These are phyloP conservation scores for Lipomyces anomalus DNA, from an alignment of 805 yeast species.

Conservation along the genomic window DNA sequence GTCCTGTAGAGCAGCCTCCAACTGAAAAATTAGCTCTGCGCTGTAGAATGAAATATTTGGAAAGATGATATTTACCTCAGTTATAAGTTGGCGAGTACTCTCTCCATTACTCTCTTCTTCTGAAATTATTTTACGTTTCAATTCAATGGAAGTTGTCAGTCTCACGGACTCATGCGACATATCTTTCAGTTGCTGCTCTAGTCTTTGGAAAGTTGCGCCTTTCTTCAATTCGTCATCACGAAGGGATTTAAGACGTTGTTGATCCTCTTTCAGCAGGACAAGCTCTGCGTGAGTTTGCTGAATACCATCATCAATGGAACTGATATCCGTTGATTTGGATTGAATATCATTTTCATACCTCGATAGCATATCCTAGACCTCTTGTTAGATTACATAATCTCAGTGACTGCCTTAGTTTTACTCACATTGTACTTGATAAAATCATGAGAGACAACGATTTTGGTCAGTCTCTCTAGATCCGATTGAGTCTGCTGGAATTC, in stretches of 20 bases:
- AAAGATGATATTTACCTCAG: constrained; percentile 36
- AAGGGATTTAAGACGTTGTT: constrained; percentile 46
- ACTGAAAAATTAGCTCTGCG: constrained; percentile 16
- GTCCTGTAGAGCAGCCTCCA: constrained; percentile 1
- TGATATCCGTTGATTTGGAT: constrained; percentile 7
- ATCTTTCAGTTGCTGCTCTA: constrained; percentile 53
- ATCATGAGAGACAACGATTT: constrained; percentile 74
- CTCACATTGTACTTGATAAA: constrained; percentile 42
- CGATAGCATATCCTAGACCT: constrained; percentile 7
- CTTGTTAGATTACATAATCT: not conserved
- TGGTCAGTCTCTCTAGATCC: constrained; percentile 67
- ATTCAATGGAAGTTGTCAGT: constrained; percentile 54
- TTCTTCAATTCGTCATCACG: constrained; percentile 55
- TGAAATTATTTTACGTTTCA: constrained; percentile 49
- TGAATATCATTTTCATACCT: constrained; percentile 9
- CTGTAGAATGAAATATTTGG: no score
- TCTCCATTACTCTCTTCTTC: constrained; percentile 46
- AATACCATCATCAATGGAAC: constrained; percentile 4
- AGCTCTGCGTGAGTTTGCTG: constrained; percentile 42
- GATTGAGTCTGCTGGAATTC: constrained; percentile 83
- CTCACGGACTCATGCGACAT: constrained; percentile 63
- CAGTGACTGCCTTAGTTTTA: not conserved
- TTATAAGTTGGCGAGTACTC: constrained; percentile 34
- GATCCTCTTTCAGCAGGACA: constrained; percentile 52
- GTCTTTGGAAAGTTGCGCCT: constrained; percentile 53